These are phyloP conservation scores for Malus hybrid DNA, from an alignment of 331 rosid genomes.

Conservation along the genomic window DNA sequence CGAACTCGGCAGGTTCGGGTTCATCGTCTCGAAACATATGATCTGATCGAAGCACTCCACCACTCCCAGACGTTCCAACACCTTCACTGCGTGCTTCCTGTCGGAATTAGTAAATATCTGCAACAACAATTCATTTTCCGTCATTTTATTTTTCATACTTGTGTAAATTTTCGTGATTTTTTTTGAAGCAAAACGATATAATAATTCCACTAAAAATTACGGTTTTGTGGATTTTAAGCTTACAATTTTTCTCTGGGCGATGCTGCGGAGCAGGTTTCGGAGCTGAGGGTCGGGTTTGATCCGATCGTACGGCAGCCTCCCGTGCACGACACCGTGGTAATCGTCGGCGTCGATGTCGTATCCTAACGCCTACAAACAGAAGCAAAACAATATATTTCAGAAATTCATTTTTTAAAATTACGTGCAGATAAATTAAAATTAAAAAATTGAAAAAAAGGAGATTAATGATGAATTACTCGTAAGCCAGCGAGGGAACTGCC, in stretches of 20 bases:
- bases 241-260: conserved; percentile 67
- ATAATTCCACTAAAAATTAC: not conserved
- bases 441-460: not conserved
- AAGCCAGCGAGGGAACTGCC: conserved; percentile 94
- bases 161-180: not conserved
- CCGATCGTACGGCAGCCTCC: conserved; percentile 70
- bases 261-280: conserved; percentile 45
- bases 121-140: not conserved
- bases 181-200: not conserved
- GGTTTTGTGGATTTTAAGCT: not conserved
- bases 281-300: conserved; percentile 60
- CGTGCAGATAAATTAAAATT: not conserved
- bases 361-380: conserved; percentile 48
- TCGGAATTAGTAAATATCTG: conserved; percentile 90
- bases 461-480: conserved; percentile 26
- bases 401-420: not conserved
- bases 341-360: conserved; percentile 64
- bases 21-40: conserved; percentile 78
- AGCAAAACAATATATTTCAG: not conserved
- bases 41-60: conserved; percentile 62
- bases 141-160: not conserved
- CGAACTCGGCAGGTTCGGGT: conserved; percentile 57
- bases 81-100: conserved; percentile 55
- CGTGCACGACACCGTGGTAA: conserved; percentile 89
- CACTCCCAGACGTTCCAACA: conserved; percentile 51